A percentile compares a stretch with the other conserved stretches of the same genome.
Evolutionary conservation across 2,329 filamentous ascomycete genomes (phyloP).

Genomic region (Cercospora sp.): DNA sequence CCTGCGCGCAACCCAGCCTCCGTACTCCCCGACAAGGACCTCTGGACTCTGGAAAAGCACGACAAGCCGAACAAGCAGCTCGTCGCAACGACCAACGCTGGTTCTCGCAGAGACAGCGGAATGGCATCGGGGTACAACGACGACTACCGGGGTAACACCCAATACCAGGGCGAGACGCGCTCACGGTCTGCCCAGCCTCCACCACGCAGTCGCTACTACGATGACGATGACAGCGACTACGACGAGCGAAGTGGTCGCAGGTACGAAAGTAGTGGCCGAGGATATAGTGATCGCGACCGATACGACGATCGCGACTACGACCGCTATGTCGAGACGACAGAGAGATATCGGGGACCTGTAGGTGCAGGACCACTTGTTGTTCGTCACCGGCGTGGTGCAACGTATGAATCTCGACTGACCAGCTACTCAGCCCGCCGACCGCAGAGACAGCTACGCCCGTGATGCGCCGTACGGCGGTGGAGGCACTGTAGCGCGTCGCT

Average conservation of each 20-base stretch:
- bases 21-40: slow-evolving; percentile 23
- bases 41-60: slow-evolving; percentile 20
- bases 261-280: slow-evolving; percentile 26
- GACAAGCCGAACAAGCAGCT: slow-evolving; percentile 7
- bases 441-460: slow-evolving; percentile 29
- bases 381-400: slow-evolving; percentile 24
- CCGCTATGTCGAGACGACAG: slow-evolving; percentile 36
- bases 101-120: slow-evolving; percentile 28
- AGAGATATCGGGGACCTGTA: slow-evolving; percentile 38
- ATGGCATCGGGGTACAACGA: slow-evolving; percentile 33
- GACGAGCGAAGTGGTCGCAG: slow-evolving; percentile 34
- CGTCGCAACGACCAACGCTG: slow-evolving; percentile 13
- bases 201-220: slow-evolving; percentile 32
- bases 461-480: slow-evolving; percentile 28
- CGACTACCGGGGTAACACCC: slow-evolving; percentile 27
- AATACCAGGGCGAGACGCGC: slow-evolving; percentile 26
- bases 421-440: slow-evolving; percentile 28
- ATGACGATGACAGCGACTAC: slow-evolving; percentile 37
- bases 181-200: slow-evolving; percentile 33
- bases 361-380: slow-evolving; percentile 36
- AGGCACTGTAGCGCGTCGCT: slow-evolving; percentile 33
- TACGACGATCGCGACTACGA: slow-evolving; percentile 31
- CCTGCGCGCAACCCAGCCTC: slow-evolving; percentile 32
- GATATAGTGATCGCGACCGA: slow-evolving; percentile 33
- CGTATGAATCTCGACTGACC: slow-evolving; percentile 23